Percentiles rank a stretch among this genome's conserved stretches.
These are phyloP conservation scores for Aureobasidium sp. DNA, from an alignment of 2,329 filamentous ascomycete genomes.

Conservation along the genomic window DNA sequence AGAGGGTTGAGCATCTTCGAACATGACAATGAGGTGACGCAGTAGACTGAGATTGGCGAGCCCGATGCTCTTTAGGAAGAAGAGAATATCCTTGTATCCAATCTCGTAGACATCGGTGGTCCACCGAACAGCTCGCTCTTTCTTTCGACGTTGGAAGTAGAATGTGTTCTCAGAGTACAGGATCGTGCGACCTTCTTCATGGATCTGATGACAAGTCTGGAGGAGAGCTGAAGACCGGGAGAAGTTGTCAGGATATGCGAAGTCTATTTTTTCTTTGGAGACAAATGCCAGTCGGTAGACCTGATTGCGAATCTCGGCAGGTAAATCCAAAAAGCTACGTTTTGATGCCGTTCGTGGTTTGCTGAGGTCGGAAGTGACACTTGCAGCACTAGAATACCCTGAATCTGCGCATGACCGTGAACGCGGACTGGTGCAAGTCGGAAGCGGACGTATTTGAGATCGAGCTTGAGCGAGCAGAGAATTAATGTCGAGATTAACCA, in stretches of 20 bases:
- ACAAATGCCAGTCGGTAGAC: conserved; percentile 42
- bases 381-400: conserved; percentile 11
- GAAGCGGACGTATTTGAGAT: neutral
- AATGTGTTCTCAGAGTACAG: conserved; percentile 47
- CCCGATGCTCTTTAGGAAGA: conserved; percentile 42
- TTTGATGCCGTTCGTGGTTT: neutral
- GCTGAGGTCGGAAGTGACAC: conserved; percentile 6
- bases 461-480: conserved; percentile 8
- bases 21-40: conserved; percentile 38
- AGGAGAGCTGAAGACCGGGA: conserved; percentile 39
- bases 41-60: conserved; percentile 40
- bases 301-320: conserved; percentile 41
- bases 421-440: neutral
- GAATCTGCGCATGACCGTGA: conserved; percentile 3
- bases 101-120: conserved; percentile 38
- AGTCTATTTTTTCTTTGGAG: conserved; percentile 29
- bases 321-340: conserved; percentile 32
- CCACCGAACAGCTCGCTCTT: conserved; percentile 30
- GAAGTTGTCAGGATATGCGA: conserved; percentile 33
- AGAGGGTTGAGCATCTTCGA: conserved; percentile 41
- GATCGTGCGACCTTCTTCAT: conserved; percentile 40
- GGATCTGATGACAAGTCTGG: conserved; percentile 39
- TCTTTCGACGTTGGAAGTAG: conserved; percentile 34
- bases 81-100: conserved; percentile 40
- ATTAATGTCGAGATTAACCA: conserved; percentile 35